Evolutionary conservation across 306 rosid species (phyloP).

Genomic region (Fragaria ananassa): DNA sequence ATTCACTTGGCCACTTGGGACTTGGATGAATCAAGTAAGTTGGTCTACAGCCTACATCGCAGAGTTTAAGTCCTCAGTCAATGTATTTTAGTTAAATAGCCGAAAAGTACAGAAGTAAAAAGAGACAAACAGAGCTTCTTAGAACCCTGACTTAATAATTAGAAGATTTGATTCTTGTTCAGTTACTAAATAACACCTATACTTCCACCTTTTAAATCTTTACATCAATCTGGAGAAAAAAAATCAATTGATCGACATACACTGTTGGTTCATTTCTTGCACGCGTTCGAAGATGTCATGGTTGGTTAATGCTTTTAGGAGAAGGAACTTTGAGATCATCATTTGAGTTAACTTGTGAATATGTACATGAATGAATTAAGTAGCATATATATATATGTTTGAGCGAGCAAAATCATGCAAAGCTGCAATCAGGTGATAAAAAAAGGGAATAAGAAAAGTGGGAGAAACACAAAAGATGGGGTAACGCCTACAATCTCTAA

Average conservation of each 20-base stretch:
- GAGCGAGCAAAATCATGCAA: neutral
- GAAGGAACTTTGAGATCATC: neutral
- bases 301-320: neutral
- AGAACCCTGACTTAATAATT: neutral
- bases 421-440: neutral
- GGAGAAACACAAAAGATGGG: constrained; percentile 1
- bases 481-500: constrained; percentile 21
- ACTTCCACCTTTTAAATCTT: neutral
- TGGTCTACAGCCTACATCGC: constrained; percentile 1
- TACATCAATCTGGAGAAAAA: neutral
- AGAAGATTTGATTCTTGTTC: neutral
- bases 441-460: neutral
- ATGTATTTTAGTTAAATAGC: neutral
- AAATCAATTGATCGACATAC: neutral
- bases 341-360: neutral
- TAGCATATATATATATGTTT: neutral
- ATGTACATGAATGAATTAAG: neutral
- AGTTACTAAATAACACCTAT: neutral
- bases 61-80: constrained; percentile 1
- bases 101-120: constrained; percentile 9
- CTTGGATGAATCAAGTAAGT: neutral
- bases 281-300: too few relatives aligned
- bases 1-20: constrained; percentile 28
- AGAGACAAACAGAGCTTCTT: constrained; percentile 9
- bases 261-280: neutral